A percentile compares a stretch with the other conserved stretches of the same genome.
Evolutionary conservation across 1,139 yeast species (phyloP).

Genomic region (Saccharomyces hybrid): DNA sequence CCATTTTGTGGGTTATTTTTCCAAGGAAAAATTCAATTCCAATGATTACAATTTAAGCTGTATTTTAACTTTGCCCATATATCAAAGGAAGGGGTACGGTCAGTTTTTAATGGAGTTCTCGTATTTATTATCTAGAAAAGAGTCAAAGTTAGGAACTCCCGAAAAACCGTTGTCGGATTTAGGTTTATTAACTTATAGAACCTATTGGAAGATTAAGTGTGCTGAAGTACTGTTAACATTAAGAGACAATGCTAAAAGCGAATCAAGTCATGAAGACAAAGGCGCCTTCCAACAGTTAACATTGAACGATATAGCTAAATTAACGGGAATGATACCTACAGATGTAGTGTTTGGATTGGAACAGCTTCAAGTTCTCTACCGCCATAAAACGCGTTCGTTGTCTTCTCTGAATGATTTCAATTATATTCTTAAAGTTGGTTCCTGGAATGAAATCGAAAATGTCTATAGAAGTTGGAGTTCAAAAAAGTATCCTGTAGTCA

Average conservation of each 20-base stretch:
- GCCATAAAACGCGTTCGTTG: constrained; percentile 3
- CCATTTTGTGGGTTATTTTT: constrained; percentile 88
- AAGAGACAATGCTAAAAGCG: not conserved
- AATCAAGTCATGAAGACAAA: not conserved
- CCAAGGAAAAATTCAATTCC: constrained; percentile 73
- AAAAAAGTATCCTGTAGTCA: constrained; percentile 47
- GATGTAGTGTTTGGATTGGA: constrained; percentile 87
- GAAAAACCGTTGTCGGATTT: constrained; percentile 88
- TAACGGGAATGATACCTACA: constrained; percentile 80
- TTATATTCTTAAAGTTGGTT: constrained; percentile 52
- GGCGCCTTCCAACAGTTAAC: constrained; percentile 33
- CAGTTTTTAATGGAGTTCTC: constrained; percentile 83
- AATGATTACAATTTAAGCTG: constrained; percentile 82
- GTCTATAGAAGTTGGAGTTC: constrained; percentile 48
- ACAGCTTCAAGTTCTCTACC: constrained; percentile 50
- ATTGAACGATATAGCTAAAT: constrained; percentile 51
- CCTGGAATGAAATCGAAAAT: constrained; percentile 37
- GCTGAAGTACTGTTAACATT: constrained; percentile 33
- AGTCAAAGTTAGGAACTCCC: constrained; percentile 81
- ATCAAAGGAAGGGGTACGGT: constrained; percentile 86
- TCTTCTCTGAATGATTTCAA: constrained; percentile 29
- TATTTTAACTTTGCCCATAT: constrained; percentile 79
- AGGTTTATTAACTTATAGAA: constrained; percentile 77
- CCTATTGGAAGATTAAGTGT: constrained; percentile 72
- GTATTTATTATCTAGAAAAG: constrained; percentile 65